These are phyloP conservation scores for Ganoderma sp. DNA, from an alignment of 1,284 basidiomycete genomes.

Conservation along the genomic window DNA sequence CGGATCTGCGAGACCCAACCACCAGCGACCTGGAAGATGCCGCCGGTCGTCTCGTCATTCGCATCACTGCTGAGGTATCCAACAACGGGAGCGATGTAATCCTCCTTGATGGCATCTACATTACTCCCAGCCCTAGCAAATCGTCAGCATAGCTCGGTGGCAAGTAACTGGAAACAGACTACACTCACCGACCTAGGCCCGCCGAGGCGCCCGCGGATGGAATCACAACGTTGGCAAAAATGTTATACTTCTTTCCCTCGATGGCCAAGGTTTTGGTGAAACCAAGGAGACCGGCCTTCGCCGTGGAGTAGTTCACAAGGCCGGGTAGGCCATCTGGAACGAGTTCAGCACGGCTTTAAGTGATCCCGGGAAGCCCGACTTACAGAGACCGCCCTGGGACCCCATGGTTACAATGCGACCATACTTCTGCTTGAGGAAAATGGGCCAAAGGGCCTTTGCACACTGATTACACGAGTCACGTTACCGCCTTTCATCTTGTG, in stretches of 20 bases:
- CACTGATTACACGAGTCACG: constrained; percentile 54
- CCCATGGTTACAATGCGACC: constrained; percentile 95
- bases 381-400: constrained; percentile 92
- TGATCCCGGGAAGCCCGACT: constrained; percentile 39
- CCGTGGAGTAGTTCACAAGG: constrained; percentile 90
- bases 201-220: constrained; percentile 60
- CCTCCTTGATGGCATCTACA: constrained; percentile 96
- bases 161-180: background rate
- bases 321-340: constrained; percentile 90
- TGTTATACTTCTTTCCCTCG: constrained; percentile 92
- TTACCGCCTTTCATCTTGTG: background rate
- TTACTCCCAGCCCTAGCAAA: constrained; percentile 82
- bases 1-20: constrained; percentile 94
- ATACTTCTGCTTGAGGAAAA: constrained; percentile 97
- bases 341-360: constrained; percentile 18
- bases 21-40: constrained; percentile 88
- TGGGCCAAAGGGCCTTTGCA: constrained; percentile 94
- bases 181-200: constrained; percentile 33
- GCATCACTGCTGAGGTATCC: constrained; percentile 90
- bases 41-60: constrained; percentile 78
- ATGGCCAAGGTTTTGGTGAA: constrained; percentile 89
- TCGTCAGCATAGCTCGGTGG: background rate
- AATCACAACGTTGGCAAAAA: constrained; percentile 87
- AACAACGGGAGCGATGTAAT: constrained; percentile 91
- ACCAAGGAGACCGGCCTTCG: constrained; percentile 93